Base-by-base conservation (phyloP, 345 rosid genomes). In the Camelina hispida region DNA sequence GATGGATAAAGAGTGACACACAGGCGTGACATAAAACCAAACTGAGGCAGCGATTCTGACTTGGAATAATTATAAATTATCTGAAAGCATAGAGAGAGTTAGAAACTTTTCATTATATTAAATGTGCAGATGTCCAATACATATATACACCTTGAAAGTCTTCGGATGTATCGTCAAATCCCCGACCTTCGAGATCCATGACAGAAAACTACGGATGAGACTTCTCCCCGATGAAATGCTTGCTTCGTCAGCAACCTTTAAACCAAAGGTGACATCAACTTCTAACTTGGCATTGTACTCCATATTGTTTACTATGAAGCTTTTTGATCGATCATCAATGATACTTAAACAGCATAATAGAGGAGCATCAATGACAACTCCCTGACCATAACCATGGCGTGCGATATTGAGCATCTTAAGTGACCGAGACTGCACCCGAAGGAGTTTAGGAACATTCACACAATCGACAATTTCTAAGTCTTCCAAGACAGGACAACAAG, bases 11-110 rank as follows among this genome's bases (percentile, higher is more conserved):
- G 66, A 20, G 14, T 12, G 5, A 42, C 5, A 1, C 6, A 13
- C 55, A 64, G 18, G 12, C 25, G 55, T 23, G 55, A 47, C 55
- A 64, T 10, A 55, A 23, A 64, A 10, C 10, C 16, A 65, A 65
- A 65, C 2, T 12, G 69, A 65, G 69, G 56, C 56, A 65, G 10
- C 4, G 25, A n/a, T 17, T 65, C 56, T 47, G 16, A 2, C 17
- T 30, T 30, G 7, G 43, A 47, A 42, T 65, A 65, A 1, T 3
- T 1, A 37, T 34, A 30, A 25, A 65, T 30, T 6, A 47, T 0
- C 56, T 65, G 28, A 2, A 30, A 65, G 11, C 25, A 16, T 18
- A 16, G n/a, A 65, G 14, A 65, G 51, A 17, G 8, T 43, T 6
- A 62, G 32, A 37, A 9, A 10, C 4, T 60, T 40, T 22, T 32